Evolutionary conservation across 129 eudicot genomes (phyloP).

Genomic region (Artemisia annua): DNA sequence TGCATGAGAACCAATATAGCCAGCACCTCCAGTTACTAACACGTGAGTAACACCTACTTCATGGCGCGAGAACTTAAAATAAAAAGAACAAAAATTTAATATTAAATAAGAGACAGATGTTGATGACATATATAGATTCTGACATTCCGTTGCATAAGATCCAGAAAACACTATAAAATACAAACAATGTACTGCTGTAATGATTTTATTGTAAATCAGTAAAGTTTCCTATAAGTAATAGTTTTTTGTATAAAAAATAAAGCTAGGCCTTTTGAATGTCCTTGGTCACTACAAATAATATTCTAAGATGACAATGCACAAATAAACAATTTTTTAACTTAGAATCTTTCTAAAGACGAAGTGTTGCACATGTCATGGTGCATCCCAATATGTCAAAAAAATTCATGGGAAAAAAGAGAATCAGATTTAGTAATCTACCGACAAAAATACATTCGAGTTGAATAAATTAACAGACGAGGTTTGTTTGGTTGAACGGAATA

Average conservation of each 20-base stretch:
- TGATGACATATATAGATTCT: neutral
- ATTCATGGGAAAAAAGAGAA: neutral
- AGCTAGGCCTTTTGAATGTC: too few species aligned
- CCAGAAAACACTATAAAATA: too few species aligned
- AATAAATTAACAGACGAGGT: neutral
- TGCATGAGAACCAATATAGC: constrained; percentile 92
- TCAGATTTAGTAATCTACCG: neutral
- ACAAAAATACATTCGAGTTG: neutral
- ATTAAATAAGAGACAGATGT: neutral
- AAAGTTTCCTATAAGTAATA: too few species aligned
- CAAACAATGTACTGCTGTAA: too few species aligned
- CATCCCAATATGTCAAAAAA: neutral
- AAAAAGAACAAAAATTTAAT: neutral
- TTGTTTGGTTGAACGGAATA: too few species aligned
- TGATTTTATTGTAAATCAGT: too few species aligned
- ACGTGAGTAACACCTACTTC: constrained; percentile 81
- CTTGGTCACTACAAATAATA: neutral
- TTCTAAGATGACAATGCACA: constrained; percentile 2
- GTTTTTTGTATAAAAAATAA: too few species aligned
- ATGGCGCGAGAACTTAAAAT: constrained; percentile 54
- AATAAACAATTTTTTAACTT: neutral
- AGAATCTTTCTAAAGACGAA: neutral
- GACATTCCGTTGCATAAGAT: too few species aligned
- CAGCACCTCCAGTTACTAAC: constrained; percentile 91
- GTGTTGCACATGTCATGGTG: constrained; percentile 11